These are phyloP conservation scores for Dimargaris cristalligena DNA, from an alignment of 192 early-diverging fungal species.

Conservation along the genomic window DNA sequence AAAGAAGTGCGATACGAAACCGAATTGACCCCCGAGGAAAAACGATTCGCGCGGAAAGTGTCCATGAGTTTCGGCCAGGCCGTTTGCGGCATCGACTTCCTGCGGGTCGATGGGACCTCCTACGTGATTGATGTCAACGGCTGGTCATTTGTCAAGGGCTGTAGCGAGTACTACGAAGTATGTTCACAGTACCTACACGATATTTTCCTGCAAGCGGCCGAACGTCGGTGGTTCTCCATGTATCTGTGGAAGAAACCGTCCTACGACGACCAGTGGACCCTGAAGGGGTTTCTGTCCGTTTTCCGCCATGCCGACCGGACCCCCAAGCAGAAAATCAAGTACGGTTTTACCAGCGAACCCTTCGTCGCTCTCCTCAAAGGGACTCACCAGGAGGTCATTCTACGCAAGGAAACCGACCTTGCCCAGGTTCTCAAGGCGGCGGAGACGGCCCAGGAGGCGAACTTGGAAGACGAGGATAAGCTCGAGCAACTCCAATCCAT, in stretches of 20 bases:
- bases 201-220: conserved; percentile 56
- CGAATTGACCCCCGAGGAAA: conserved; percentile 59
- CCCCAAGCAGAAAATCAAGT: conserved; percentile 96
- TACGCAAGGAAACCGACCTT: conserved; percentile 51
- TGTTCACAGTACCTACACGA: conserved; percentile 58
- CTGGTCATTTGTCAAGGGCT: conserved; percentile 98
- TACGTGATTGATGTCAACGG: conserved; percentile 98
- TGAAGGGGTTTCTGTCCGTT: conserved; percentile 87
- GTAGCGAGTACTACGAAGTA: conserved; percentile 78
- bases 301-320: conserved; percentile 92
- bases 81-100: conserved; percentile 88
- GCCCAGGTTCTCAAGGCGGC: conserved; percentile 44
- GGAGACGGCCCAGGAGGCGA: conserved; percentile 29
- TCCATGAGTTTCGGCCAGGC: conserved; percentile 76
- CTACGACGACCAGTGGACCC: conserved; percentile 70
- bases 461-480: conserved; percentile 34
- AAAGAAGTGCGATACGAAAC: conserved; percentile 94
- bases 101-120: conserved; percentile 62
- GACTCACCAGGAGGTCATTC: conserved; percentile 55
- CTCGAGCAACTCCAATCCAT: conserved; percentile 56
- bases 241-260: conserved; percentile 34
- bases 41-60: conserved; percentile 54
- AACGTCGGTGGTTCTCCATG: conserved; percentile 34
- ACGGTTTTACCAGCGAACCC: conserved; percentile 47
- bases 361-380: conserved; percentile 56